These are phyloP conservation scores for Dissophora ornata DNA, from an alignment of 192 early-diverging fungal species.

Conservation along the genomic window DNA sequence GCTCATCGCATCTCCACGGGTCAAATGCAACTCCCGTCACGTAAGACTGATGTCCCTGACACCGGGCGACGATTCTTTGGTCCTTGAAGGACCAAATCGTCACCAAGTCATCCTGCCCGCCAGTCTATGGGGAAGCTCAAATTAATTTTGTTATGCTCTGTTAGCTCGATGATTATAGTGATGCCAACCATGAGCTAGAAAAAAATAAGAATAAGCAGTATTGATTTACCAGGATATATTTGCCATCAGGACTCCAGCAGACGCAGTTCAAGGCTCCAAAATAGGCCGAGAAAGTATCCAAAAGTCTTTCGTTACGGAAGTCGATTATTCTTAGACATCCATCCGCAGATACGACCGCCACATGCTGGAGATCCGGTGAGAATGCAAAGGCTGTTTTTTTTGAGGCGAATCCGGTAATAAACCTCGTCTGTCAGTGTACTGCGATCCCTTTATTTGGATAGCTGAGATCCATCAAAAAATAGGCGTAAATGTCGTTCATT, in stretches of 20 bases:
- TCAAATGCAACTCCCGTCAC: slow-evolving; percentile 89
- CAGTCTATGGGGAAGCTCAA: slow-evolving; percentile 61
- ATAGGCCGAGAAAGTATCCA: slow-evolving; percentile 83
- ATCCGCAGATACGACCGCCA: slow-evolving; percentile 85
- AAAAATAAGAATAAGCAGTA: not conserved
- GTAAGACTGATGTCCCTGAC: slow-evolving; percentile 94
- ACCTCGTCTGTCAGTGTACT: too few species aligned
- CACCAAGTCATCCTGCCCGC: slow-evolving; percentile 94
- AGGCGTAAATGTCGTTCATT: not conserved
- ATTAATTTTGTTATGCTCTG: too few species aligned
- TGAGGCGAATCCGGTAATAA: not conserved
- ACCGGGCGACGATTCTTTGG: slow-evolving; percentile 82
- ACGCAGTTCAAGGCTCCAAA: slow-evolving; percentile 91
- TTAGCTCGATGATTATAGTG: not conserved
- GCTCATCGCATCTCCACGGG: slow-evolving; percentile 78
- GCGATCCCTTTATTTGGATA: too few species aligned
- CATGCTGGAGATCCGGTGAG: slow-evolving; percentile 84
- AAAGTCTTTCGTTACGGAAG: slow-evolving; percentile 73
- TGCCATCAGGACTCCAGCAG: slow-evolving; percentile 92
- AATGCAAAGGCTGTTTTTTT: slow-evolving; percentile 74
- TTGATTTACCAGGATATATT: slow-evolving; percentile 73
- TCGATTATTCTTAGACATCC: slow-evolving; percentile 84
- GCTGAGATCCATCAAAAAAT: too few species aligned
- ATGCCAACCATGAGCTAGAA: not conserved
- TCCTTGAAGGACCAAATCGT: slow-evolving; percentile 89